These are phyloP conservation scores for Apocynum venetum DNA, from an alignment of 257 asterid genomes.

Conservation along the genomic window DNA sequence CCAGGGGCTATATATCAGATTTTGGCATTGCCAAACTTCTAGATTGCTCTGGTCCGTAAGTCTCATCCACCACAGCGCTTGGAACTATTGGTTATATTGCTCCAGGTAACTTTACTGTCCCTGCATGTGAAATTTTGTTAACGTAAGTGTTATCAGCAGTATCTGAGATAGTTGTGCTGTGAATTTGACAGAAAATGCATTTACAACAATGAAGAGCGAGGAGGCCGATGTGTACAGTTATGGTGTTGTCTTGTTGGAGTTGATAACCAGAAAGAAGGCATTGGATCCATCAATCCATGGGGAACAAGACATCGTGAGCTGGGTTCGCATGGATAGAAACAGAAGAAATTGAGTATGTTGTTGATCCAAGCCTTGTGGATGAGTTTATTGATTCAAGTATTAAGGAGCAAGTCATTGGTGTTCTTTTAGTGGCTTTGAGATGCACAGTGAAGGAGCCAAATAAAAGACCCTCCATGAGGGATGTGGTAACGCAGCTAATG, in stretches of 20 bases:
- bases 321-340: conserved; percentile 44
- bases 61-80: conserved; percentile 35
- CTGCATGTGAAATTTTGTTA: background rate
- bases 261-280: conserved; percentile 59
- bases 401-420: conserved; percentile 43
- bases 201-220: conserved; percentile 40
- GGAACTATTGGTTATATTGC: conserved; percentile 87
- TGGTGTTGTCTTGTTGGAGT: conserved; percentile 69
- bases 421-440: conserved; percentile 51
- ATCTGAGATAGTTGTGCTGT: background rate
- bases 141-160: background rate
- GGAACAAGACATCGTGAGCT: conserved; percentile 43
- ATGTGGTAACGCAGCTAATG: conserved; percentile 56
- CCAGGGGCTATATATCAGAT: conserved; percentile 72
- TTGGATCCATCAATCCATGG: conserved; percentile 45
- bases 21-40: conserved; percentile 82
- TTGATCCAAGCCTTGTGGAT: conserved; percentile 47
- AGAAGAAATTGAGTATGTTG: conserved; percentile 34
- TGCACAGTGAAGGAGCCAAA: conserved; percentile 50
- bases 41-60: conserved; percentile 43
- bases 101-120: conserved; percentile 47
- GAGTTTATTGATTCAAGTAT: conserved; percentile 51
- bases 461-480: conserved; percentile 67
- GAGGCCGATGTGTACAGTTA: conserved; percentile 76
- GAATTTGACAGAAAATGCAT: conserved; percentile 53